Base-by-base conservation (phyloP, 805 yeast species). In the Candida insectorum region DNA sequence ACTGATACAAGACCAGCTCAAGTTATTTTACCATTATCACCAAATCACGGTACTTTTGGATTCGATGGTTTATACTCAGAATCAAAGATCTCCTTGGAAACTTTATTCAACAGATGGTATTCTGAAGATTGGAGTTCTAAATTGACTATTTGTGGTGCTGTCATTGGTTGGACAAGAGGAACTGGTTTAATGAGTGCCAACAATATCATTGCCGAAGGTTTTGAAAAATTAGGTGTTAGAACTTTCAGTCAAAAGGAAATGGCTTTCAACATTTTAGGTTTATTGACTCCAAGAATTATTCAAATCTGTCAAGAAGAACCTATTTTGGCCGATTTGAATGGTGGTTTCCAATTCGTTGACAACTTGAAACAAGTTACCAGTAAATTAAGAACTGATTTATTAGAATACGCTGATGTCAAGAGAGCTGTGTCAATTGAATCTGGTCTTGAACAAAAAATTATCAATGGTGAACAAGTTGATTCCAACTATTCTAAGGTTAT, bases 111-210 rank as follows among this genome's bases (percentile, higher is more conserved):
- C 82, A 85, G 97, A 77, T 93, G 98, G 98, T 75, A 81, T 65
- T 89, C 98, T 30, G 99, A 93, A 73, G 84, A 88, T 40, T 93
- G 99, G 99, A 81, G 83, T 28, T 71, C 84, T 46, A 93, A 85
- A 71, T 79, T 93, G 69, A 93, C 97, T 39, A 73, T 93, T 41
- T 89, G 97, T 65, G 99, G 99, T 73, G 97, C 98, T 28, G 77
- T 93, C 48, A 93, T 93, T 63, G 99, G 99, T 60, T 93, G 99
- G 99, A 93, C 99, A 45, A 86, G 99, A 76, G 99, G 99, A 65
- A 93, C 99, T 40, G 99, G 99, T 57, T 80, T 93, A 58, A 93
- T 93, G 99, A 75, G 88, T 55, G 97, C 82, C 51, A 93, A 93
- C 76, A 93, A 93, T 71, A 83, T 87, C 59, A 86, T 93, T 61